Evolutionary conservation across 2,329 filamentous ascomycete species (phyloP), one percentile per base, ranked within the genome.

Genomic region (Trichoderma aggressivum): DNA sequence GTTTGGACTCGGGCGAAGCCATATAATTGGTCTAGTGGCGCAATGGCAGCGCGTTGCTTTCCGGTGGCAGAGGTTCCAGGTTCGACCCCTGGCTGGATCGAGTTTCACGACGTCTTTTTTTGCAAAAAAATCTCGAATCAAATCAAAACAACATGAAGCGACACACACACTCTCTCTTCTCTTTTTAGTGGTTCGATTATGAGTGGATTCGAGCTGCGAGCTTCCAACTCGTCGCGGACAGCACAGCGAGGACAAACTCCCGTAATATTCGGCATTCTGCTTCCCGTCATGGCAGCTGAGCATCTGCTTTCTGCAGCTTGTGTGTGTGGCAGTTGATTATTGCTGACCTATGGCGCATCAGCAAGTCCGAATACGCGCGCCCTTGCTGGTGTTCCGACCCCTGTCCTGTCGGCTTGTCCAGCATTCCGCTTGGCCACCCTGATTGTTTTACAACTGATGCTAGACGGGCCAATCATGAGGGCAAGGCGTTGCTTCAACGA

Each of bases 51-150:
- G 76, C 75, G 75, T 78, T 76, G 75, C 77, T 78, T 79, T 80
- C 78, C 77, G 78, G 78, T 79, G 78, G 78, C 75, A 75, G 77
- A 80, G 76, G 77, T 64, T 80, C 74, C 75, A 78, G 78, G 78
- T 79, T 80, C 78, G 78, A 80, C 76, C 78, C 78, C 77, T 78
- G 76, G 75, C 75, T 56, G 70, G 55, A 76, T 79, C 72, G 79
- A 64, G 60, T 47, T 50, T 62, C 1, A 61, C 28, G n/a, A 55
- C 32, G 53, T 14, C n/a, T 60, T 47, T 66, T 56, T 53, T 36
- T 43, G 63, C 28, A 21, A 18, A 36, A 21, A 18, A 28, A 59
- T 24, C 39, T 32, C 55, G 6, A 56, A 43, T 21, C n/a, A 16
- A 6, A 21, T 7, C n/a, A n/a, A 50, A 24, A 21, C 43, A 21